These are phyloP conservation scores for Geotrichum aggregatum DNA, from an alignment of 1,139 yeast species.

Conservation along the genomic window DNA sequence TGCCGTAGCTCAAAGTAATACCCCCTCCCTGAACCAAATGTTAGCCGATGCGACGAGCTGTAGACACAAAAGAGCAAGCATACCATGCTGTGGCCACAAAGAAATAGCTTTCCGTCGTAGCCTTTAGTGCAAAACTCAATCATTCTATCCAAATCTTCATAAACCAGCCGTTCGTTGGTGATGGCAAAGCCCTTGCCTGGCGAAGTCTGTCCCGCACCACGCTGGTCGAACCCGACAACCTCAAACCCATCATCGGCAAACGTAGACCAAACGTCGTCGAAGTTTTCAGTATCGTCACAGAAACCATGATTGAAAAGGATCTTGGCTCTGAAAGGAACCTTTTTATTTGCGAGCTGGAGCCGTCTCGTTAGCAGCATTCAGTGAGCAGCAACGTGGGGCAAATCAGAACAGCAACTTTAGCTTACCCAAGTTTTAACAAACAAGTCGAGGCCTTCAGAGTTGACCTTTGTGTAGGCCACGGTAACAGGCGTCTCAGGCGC, in stretches of 20 bases:
- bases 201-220: constrained; percentile 77
- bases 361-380: neutral
- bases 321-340: constrained; percentile 48
- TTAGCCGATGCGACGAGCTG: neutral
- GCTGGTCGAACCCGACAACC: constrained; percentile 73
- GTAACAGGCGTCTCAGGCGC: constrained; percentile 3
- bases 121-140: constrained; percentile 43
- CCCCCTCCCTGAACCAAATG: constrained; percentile 62
- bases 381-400: too few species aligned
- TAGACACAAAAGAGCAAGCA: neutral
- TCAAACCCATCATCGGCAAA: constrained; percentile 64
- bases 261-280: constrained; percentile 56
- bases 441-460: constrained; percentile 25
- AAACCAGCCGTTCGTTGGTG: constrained; percentile 61
- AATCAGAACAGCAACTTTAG: too few species aligned
- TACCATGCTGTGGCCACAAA: constrained; percentile 84
- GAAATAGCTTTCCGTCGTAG: constrained; percentile 37
- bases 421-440: constrained; percentile 26
- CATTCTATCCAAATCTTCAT: constrained; percentile 67
- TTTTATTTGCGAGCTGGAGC: constrained; percentile 26
- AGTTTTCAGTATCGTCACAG: constrained; percentile 54
- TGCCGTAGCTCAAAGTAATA: constrained; percentile 66
- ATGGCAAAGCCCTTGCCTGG: constrained; percentile 53
- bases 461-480: neutral
- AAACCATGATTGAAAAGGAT: constrained; percentile 66